Conservation (phyloP, 2,329 filamentous ascomycete genomes). For the Metarhizium humberi region DNA sequence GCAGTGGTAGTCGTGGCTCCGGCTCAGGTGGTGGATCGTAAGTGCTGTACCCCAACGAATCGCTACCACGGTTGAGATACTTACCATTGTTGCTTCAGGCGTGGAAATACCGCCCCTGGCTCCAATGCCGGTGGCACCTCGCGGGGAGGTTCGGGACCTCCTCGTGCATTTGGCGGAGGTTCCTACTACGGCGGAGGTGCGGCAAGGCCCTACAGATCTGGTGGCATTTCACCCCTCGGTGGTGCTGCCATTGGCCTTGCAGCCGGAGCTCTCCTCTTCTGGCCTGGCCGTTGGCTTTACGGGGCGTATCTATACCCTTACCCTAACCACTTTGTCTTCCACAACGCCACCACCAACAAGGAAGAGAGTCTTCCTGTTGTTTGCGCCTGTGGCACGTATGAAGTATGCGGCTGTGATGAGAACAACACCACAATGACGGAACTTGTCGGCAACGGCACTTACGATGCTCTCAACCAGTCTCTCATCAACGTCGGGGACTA, state of each 20-base stretch:
- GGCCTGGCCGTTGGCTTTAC: conserved; percentile 57
- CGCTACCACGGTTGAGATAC: neutral
- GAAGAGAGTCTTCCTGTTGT: conserved; percentile 26
- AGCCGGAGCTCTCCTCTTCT: conserved; percentile 42
- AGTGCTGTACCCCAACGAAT: neutral
- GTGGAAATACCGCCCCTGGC: conserved; percentile 16
- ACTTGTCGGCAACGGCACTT: conserved; percentile 57
- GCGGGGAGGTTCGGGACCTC: conserved; percentile 45
- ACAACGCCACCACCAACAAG: conserved; percentile 37
- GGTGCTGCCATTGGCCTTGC: conserved; percentile 42
- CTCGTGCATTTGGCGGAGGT: conserved; percentile 51
- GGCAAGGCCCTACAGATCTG: conserved; percentile 48
- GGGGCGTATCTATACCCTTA: conserved; percentile 51
- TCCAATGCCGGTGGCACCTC: conserved; percentile 43
- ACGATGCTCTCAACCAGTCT: conserved; percentile 47
- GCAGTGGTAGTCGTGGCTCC: conserved; percentile 7
- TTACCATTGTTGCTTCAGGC: conserved; percentile 11
- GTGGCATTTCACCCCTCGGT: conserved; percentile 41
- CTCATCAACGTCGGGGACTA: conserved; percentile 48
- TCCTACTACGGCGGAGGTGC: conserved; percentile 60
- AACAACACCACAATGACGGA: conserved; percentile 46
- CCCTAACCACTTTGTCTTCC: conserved; percentile 32
- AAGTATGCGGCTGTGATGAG: conserved; percentile 59
- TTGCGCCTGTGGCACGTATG: conserved; percentile 41
- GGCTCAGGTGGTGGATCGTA: conserved; percentile 6